These are phyloP conservation scores for Peronosclerospora sorghi DNA, from an alignment of 352 stramenopile species.

Conservation along the genomic window DNA sequence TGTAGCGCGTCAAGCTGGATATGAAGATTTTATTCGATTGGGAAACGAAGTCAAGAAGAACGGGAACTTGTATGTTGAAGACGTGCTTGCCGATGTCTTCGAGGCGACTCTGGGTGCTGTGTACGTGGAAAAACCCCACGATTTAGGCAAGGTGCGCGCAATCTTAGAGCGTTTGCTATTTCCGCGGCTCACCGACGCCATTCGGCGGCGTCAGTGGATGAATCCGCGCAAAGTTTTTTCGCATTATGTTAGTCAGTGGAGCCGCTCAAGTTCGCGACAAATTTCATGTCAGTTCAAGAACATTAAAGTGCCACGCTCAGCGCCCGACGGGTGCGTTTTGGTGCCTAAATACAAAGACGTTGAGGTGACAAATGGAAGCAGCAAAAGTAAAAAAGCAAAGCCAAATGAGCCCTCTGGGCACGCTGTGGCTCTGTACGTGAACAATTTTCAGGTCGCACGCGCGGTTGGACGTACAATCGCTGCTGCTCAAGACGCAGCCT, in stretches of 20 bases:
- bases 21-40: slow-evolving; percentile 64
- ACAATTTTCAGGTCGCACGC: slow-evolving; percentile 47
- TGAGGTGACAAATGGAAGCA: slow-evolving; percentile 3
- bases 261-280: slow-evolving; percentile 11
- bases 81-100: slow-evolving; percentile 74
- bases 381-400: slow-evolving; percentile 18
- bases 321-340: slow-evolving; percentile 8
- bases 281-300: slow-evolving; percentile 47
- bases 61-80: slow-evolving; percentile 55
- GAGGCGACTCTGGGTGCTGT: slow-evolving; percentile 67
- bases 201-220: slow-evolving; percentile 76
- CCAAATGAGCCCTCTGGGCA: slow-evolving; percentile 22
- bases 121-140: slow-evolving; percentile 55
- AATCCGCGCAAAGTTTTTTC: slow-evolving; percentile 57
- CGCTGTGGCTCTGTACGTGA: slow-evolving; percentile 56
- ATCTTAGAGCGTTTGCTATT: slow-evolving; percentile 61
- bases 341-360: slow-evolving; percentile 14
- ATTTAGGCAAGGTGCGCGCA: slow-evolving; percentile 43
- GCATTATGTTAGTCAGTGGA: slow-evolving; percentile 56
- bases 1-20: slow-evolving; percentile 44
- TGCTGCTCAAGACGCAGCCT: slow-evolving; percentile 62
- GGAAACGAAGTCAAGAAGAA: slow-evolving; percentile 47
- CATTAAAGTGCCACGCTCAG: slow-evolving; percentile 16
- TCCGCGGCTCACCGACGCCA: slow-evolving; percentile 56
- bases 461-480: slow-evolving; percentile 52